These are phyloP conservation scores for Keithomyces neogunnii DNA, from an alignment of 2,329 filamentous ascomycete species.

Conservation along the genomic window DNA sequence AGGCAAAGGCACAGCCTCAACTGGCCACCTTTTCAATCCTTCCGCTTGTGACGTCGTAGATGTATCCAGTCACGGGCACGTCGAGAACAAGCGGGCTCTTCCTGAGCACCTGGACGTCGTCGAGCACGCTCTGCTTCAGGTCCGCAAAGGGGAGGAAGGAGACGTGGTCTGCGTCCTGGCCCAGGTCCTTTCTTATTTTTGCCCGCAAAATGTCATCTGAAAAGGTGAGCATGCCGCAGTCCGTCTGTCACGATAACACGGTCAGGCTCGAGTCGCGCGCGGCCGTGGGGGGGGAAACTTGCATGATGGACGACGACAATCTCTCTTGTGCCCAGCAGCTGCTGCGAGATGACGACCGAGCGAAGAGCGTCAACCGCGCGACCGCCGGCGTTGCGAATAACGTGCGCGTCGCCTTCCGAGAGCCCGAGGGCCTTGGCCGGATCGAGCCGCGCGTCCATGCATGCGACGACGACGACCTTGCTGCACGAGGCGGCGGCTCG, in stretches of 20 bases:
- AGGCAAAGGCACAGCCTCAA: not conserved
- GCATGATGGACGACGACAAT: slow-evolving; percentile 65
- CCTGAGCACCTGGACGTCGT: slow-evolving; percentile 58
- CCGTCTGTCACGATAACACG: slow-evolving; percentile 19
- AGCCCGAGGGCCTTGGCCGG: slow-evolving; percentile 62
- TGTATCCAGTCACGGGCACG: slow-evolving; percentile 60
- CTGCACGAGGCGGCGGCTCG: slow-evolving; percentile 10
- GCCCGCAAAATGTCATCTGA: slow-evolving; percentile 46
- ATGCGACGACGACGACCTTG: slow-evolving; percentile 48
- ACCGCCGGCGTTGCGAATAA: slow-evolving; percentile 67
- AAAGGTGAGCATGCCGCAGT: slow-evolving; percentile 58
- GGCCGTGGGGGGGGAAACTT: slow-evolving; percentile 6
- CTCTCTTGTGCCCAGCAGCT: slow-evolving; percentile 68
- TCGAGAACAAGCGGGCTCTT: slow-evolving; percentile 50
- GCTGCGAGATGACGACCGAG: slow-evolving; percentile 69
- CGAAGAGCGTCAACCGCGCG: slow-evolving; percentile 61
- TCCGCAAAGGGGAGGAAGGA: slow-evolving; percentile 61
- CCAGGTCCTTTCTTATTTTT: slow-evolving; percentile 52
- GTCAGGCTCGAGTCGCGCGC: too few species aligned
- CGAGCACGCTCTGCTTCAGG: slow-evolving; percentile 53
- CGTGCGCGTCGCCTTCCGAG: slow-evolving; percentile 66
- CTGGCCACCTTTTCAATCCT: slow-evolving; percentile 27
- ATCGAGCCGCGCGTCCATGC: slow-evolving; percentile 74
- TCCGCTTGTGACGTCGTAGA: slow-evolving; percentile 72
- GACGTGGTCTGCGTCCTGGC: slow-evolving; percentile 38